Evolutionary conservation across 805 yeast species (phyloP).

Genomic region (Candida insectalens): DNA sequence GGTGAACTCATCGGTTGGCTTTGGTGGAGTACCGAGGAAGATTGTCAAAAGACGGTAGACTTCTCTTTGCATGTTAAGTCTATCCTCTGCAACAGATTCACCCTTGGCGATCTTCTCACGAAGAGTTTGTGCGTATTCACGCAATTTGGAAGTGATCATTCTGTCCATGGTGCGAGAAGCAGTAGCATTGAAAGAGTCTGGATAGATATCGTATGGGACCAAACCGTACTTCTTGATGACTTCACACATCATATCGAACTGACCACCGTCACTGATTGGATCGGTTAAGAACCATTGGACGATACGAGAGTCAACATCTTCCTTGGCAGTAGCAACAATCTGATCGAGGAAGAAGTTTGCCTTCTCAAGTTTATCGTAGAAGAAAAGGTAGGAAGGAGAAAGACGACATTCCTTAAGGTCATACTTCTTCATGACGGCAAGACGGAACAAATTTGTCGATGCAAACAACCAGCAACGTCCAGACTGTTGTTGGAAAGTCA

Average conservation of each 20-base stretch:
- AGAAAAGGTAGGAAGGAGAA: conserved; percentile 72
- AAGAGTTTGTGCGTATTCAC: conserved; percentile 69
- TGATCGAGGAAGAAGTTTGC: conserved; percentile 74
- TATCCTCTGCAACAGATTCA: conserved; percentile 27
- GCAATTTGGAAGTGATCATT: conserved; percentile 55
- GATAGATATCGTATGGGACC: conserved; percentile 65
- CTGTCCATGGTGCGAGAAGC: conserved; percentile 44
- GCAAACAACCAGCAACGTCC: conserved; percentile 94
- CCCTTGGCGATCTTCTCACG: conserved; percentile 36
- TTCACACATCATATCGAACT: conserved; percentile 75
- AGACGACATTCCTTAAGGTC: conserved; percentile 63
- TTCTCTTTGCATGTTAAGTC: conserved; percentile 40
- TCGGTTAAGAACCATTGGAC: conserved; percentile 54
- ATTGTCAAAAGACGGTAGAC: conserved; percentile 58
- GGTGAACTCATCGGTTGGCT: conserved; percentile 51
- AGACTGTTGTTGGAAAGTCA: conserved; percentile 65
- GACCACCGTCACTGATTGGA: conserved; percentile 82
- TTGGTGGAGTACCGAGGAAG: conserved; percentile 73
- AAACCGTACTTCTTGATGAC: conserved; percentile 72
- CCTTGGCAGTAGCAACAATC: conserved; percentile 56
- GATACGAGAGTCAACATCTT: conserved; percentile 60
- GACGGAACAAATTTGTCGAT: conserved; percentile 65
- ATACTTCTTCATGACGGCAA: conserved; percentile 51
- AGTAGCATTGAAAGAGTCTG: conserved; percentile 54
- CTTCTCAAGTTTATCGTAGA: conserved; percentile 82